phyloP scores from a whole-genome alignment of 2,329 filamentous ascomycete genomes.

The Ceratocystis papillata region DNA sequence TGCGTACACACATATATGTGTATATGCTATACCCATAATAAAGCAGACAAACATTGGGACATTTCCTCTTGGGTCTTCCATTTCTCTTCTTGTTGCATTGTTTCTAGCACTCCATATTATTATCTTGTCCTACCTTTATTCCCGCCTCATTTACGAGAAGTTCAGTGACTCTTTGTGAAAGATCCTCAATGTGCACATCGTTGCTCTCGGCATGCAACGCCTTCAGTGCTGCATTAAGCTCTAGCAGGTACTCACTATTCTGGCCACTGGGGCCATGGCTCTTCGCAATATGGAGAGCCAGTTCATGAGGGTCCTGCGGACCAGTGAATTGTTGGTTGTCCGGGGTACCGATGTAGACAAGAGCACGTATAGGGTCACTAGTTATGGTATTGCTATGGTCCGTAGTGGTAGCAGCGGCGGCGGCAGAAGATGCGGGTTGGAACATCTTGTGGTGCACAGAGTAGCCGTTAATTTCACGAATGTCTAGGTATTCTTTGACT shows the following conservation, averaged over 20 bases:
- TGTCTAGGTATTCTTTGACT: constrained; percentile 83
- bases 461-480: constrained; percentile 96
- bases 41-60: neutral
- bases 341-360: constrained; percentile 92
- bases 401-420: constrained; percentile 29
- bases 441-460: constrained; percentile 86
- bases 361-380: constrained; percentile 37
- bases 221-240: constrained; percentile 63
- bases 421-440: constrained; percentile 42
- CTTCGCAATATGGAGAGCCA: constrained; percentile 70
- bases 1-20: too few species aligned
- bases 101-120: neutral
- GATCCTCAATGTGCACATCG: constrained; percentile 74
- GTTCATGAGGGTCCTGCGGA: constrained; percentile 62
- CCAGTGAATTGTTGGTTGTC: constrained; percentile 87
- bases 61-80: too few species aligned
- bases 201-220: constrained; percentile 63
- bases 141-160: constrained; percentile 33
- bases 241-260: constrained; percentile 81
- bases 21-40: too few species aligned
- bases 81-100: neutral
- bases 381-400: too few species aligned
- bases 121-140: neutral
- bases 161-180: constrained; percentile 59
- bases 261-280: constrained; percentile 75